These are phyloP conservation scores for Immersiella caudata DNA, from an alignment of 495 filamentous ascomycete species.

Conservation along the genomic window DNA sequence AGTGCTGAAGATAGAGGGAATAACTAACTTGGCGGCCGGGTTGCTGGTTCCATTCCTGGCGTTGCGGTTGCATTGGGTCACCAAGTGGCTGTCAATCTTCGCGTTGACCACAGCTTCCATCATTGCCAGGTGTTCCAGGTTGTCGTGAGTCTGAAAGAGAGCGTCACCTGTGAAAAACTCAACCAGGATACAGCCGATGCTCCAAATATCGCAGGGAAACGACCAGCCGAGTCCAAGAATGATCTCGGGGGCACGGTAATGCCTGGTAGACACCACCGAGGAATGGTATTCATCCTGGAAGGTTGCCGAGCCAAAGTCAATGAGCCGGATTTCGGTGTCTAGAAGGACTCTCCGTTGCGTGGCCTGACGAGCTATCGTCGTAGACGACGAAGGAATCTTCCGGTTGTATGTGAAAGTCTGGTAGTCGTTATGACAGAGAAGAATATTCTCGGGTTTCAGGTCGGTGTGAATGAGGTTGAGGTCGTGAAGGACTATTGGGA, in stretches of 20 bases:
- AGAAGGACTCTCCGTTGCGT: constrained; percentile 85
- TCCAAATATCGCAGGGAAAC: constrained; percentile 98
- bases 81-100: constrained; percentile 72
- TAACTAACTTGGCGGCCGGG: constrained; percentile 76
- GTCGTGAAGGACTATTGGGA: constrained; percentile 80
- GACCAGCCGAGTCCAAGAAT: constrained; percentile 97
- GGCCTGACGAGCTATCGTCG: constrained; percentile 72
- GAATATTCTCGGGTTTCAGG: constrained; percentile 96
- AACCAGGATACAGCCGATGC: constrained; percentile 98
- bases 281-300: constrained; percentile 99
- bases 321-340: constrained; percentile 94
- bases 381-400: constrained; percentile 88
- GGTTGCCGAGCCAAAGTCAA: constrained; percentile 97
- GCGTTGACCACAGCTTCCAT: constrained; percentile 88
- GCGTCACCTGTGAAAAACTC: constrained; percentile 99
- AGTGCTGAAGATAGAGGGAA: neutral
- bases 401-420: constrained; percentile 98
- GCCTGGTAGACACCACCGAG: constrained; percentile 92
- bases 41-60: constrained; percentile 71
- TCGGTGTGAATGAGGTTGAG: constrained; percentile 98
- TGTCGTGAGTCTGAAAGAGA: constrained; percentile 97
- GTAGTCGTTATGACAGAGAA: constrained; percentile 85
- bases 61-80: constrained; percentile 71
- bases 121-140: constrained; percentile 98
- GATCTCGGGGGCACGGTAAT: constrained; percentile 96